Evolutionary conservation across 2,329 filamentous ascomycete species (phyloP).

Genomic region (Drechslerella dactyloides): DNA sequence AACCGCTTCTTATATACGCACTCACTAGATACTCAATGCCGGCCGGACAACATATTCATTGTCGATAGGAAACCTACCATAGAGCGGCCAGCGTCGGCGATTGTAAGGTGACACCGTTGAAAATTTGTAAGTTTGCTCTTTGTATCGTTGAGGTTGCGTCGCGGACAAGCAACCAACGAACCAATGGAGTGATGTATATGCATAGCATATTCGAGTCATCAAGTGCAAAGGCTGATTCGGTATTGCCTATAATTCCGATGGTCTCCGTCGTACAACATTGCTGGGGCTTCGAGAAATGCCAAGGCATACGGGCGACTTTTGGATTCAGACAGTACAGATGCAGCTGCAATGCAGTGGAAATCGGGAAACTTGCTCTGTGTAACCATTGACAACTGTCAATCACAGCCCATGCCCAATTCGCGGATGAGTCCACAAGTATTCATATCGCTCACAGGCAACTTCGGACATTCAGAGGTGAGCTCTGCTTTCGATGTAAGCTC

Average conservation of each 20-base stretch:
- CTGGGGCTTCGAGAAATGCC: too few species aligned
- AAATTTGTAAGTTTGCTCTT: conserved; percentile 25
- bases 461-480: too few species aligned
- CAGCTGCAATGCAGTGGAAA: too few species aligned
- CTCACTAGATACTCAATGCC: too few species aligned
- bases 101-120: conserved; percentile 13
- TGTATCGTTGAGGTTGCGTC: neutral
- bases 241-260: too few species aligned
- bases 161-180: too few species aligned
- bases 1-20: conserved; percentile 38
- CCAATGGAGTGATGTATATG: conserved; percentile 3
- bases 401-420: neutral
- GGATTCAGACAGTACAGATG: too few species aligned
- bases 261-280: neutral
- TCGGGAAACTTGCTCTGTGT: conserved; percentile 6
- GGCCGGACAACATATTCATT: too few species aligned
- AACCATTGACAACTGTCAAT: conserved; percentile 35
- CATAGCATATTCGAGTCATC: conserved; percentile 6
- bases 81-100: conserved; percentile 1
- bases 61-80: too few species aligned
- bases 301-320: too few species aligned
- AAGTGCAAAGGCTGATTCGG: too few species aligned
- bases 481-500: too few species aligned
- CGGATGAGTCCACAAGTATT: neutral
- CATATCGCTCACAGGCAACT: neutral